Evolutionary conservation across 495 filamentous ascomycete genomes (phyloP).

Genomic region (Bacidia rubella): DNA sequence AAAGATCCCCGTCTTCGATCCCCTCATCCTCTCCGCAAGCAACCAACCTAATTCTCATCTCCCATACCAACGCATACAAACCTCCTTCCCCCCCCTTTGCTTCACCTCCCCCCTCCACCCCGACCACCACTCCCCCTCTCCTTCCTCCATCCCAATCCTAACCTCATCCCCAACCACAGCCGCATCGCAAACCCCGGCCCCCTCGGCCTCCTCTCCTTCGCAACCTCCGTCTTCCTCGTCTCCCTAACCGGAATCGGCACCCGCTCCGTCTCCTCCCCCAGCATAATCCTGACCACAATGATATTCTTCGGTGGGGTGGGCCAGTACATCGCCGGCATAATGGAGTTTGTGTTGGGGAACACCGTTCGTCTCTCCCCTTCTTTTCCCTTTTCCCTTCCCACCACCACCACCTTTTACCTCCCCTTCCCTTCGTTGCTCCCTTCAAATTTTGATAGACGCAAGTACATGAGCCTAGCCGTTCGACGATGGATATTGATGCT

Average conservation of each 20-base stretch:
- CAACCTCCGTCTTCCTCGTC: conserved; percentile 26
- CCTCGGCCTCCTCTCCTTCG: conserved; percentile 21
- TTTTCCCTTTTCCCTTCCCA: neutral
- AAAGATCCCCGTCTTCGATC: too few species aligned
- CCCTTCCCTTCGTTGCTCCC: too few species aligned
- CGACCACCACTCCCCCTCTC: too few species aligned
- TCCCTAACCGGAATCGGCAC: conserved; percentile 23
- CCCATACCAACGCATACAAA: too few species aligned
- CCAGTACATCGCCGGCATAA: conserved; percentile 25
- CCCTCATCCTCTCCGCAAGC: too few species aligned
- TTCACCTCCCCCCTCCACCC: neutral
- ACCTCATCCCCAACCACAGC: conserved; percentile 4
- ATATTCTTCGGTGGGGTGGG: conserved; percentile 29
- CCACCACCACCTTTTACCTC: neutral
- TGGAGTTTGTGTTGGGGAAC: conserved; percentile 22
- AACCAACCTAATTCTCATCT: too few species aligned
- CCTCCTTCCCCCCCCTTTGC: too few species aligned
- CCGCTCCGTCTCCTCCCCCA: conserved; percentile 24
- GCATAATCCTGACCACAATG: conserved; percentile 23
- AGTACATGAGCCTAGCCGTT: too few species aligned
- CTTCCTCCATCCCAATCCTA: too few species aligned
- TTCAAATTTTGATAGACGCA: too few species aligned
- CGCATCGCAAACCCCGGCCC: conserved; percentile 17
- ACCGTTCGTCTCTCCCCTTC: neutral
- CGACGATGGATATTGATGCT: too few species aligned